phyloP scores from a whole-genome alignment of 1,139 yeast genomes.

The Debaryomyces psychrophilus region DNA sequence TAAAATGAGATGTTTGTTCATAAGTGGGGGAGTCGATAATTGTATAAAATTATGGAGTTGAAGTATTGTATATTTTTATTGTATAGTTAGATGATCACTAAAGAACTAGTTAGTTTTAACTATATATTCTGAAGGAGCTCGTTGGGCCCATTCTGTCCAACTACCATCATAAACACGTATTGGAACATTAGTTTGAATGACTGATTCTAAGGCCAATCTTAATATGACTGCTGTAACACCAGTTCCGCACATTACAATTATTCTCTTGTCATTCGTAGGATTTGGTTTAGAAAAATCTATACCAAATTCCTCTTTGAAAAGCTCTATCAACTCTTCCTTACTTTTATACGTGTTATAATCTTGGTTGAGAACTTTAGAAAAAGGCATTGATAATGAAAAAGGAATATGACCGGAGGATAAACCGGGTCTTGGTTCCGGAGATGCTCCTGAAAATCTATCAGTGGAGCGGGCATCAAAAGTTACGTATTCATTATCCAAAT shows the following conservation, averaged over 20 bases:
- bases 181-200: slow-evolving; percentile 64
- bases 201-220: slow-evolving; percentile 49
- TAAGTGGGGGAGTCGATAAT: slow-evolving; percentile 64
- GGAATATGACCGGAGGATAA: slow-evolving; percentile 89
- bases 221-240: slow-evolving; percentile 92
- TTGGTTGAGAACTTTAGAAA: slow-evolving; percentile 55
- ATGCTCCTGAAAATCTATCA: slow-evolving; percentile 74
- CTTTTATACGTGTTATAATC: slow-evolving; percentile 54
- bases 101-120: slow-evolving; percentile 22
- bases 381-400: slow-evolving; percentile 79
- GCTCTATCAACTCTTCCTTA: slow-evolving; percentile 42
- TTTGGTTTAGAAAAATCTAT: slow-evolving; percentile 34
- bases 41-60: slow-evolving; percentile 56
- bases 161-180: slow-evolving; percentile 89
- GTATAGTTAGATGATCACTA: slow-evolving; percentile 4
- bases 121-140: slow-evolving; percentile 43
- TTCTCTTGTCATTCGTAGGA: slow-evolving; percentile 39
- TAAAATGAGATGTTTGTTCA: slow-evolving; percentile 58
- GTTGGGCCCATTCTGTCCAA: slow-evolving; percentile 75
- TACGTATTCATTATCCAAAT: slow-evolving; percentile 51
- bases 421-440: slow-evolving; percentile 88
- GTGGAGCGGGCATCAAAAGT: slow-evolving; percentile 81
- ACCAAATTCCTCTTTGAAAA: slow-evolving; percentile 46
- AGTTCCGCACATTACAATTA: slow-evolving; percentile 90
- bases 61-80: slow-evolving; percentile 4